phyloP scores from a whole-genome alignment of 1,139 yeast species.

The Insectozyma bohioensis region DNA sequence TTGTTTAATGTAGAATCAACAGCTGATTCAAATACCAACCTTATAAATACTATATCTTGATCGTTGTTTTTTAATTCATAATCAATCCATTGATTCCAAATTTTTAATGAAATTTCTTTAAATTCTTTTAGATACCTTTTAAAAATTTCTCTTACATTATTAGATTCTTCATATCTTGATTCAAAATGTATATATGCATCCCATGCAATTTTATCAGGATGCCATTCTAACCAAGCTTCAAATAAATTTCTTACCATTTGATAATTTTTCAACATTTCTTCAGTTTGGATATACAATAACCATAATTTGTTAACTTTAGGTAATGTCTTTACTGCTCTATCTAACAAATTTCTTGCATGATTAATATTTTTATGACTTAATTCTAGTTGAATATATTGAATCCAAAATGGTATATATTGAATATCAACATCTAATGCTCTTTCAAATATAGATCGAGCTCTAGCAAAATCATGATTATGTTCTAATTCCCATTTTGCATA shows the following conservation, averaged over 20 bases:
- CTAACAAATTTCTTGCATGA: slow-evolving; percentile 85
- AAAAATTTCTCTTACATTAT: slow-evolving; percentile 58
- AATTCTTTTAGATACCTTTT: slow-evolving; percentile 54
- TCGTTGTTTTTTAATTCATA: slow-evolving; percentile 27
- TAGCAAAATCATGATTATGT: slow-evolving; percentile 64
- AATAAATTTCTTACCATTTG: slow-evolving; percentile 65
- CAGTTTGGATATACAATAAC: slow-evolving; percentile 80
- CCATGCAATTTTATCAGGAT: slow-evolving; percentile 68
- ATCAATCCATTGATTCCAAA: slow-evolving; percentile 59
- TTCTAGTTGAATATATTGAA: slow-evolving; percentile 78
- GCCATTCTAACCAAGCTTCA: slow-evolving; percentile 82
- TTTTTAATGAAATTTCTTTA: slow-evolving; percentile 44
- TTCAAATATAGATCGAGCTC: slow-evolving; percentile 86
- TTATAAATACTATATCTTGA: slow-evolving; percentile 23
- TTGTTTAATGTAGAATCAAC: slow-evolving; percentile 50
- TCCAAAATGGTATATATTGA: slow-evolving; percentile 81
- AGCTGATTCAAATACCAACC: slow-evolving; percentile 69
- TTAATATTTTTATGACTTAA: slow-evolving; percentile 69
- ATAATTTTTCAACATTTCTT: slow-evolving; percentile 71
- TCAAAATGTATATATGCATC: slow-evolving; percentile 73
- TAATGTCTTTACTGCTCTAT: slow-evolving; percentile 69
- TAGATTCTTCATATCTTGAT: slow-evolving; percentile 59
- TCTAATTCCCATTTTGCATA: slow-evolving; percentile 88
- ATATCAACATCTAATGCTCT: slow-evolving; percentile 79
- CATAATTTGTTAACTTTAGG: slow-evolving; percentile 86